Conservation (phyloP, 2,329 filamentous ascomycete species). For the Lachnellula hyalina region DNA sequence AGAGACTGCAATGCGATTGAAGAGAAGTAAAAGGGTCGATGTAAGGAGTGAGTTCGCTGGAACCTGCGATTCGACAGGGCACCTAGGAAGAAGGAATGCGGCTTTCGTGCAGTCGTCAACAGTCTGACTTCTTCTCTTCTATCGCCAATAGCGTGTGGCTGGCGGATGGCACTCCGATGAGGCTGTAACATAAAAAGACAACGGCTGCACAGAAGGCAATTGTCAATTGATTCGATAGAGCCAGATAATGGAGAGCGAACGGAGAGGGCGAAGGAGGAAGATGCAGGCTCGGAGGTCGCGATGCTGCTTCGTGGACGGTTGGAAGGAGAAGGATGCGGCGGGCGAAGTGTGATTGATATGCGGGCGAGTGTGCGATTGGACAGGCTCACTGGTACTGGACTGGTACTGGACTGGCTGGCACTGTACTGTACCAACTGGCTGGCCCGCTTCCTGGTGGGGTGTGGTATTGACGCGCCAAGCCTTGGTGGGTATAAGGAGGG, state of each 20-base stretch:
- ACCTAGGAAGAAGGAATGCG: constrained; percentile 16
- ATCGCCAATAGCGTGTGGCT: constrained; percentile 3
- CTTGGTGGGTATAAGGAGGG: too few species aligned
- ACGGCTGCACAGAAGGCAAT: not conserved
- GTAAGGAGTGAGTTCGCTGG: not conserved
- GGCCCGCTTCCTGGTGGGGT: too few species aligned
- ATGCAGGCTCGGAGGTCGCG: not conserved
- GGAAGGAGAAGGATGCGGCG: not conserved
- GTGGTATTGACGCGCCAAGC: too few species aligned
- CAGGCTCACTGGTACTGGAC: not conserved
- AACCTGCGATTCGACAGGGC: constrained; percentile 8
- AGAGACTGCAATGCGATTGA: not conserved
- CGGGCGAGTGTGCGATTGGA: not conserved
- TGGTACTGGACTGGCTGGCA: too few species aligned
- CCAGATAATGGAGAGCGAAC: not conserved
- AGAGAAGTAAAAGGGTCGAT: too few species aligned
- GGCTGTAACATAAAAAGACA: not conserved
- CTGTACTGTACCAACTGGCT: too few species aligned
- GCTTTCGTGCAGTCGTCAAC: constrained; percentile 19
- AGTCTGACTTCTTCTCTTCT: constrained; percentile 3
- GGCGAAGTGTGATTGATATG: not conserved
- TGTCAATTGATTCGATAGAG: not conserved
- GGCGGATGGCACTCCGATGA: not conserved
- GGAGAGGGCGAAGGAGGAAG: not conserved
- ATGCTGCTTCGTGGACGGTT: not conserved